These are phyloP conservation scores for Elongisporangium undulatum DNA, from an alignment of 352 stramenopile genomes.

Conservation along the genomic window DNA sequence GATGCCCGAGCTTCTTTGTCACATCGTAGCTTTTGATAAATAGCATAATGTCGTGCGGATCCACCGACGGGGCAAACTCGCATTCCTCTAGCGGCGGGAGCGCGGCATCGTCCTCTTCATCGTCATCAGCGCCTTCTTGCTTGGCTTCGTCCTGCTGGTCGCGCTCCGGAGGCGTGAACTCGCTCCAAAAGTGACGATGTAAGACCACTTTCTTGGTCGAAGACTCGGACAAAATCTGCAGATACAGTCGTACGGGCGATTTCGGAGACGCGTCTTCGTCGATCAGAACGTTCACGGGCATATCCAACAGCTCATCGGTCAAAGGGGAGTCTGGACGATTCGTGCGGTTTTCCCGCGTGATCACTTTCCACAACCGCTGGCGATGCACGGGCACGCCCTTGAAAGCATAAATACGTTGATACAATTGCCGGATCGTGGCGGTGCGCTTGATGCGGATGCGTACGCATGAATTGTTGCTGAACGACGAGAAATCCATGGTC, in stretches of 20 bases:
- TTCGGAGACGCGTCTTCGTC: slow-evolving; percentile 73
- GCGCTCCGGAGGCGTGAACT: slow-evolving; percentile 44
- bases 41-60: slow-evolving; percentile 59
- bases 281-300: slow-evolving; percentile 53
- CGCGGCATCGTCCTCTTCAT: slow-evolving; percentile 8
- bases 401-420: slow-evolving; percentile 49
- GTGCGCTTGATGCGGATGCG: slow-evolving; percentile 64
- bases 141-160: slow-evolving; percentile 13
- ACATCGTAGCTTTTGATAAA: slow-evolving; percentile 86
- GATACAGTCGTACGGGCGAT: slow-evolving; percentile 58
- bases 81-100: slow-evolving; percentile 7
- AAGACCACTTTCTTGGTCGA: slow-evolving; percentile 15
- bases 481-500: slow-evolving; percentile 71
- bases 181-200: slow-evolving; percentile 51
- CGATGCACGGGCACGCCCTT: slow-evolving; percentile 59
- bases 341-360: slow-evolving; percentile 81
- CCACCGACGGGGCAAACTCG: slow-evolving; percentile 11
- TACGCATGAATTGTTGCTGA: slow-evolving; percentile 54
- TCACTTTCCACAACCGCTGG: slow-evolving; percentile 82
- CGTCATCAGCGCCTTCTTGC: slow-evolving; percentile 11
- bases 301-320: slow-evolving; percentile 29
- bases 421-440: slow-evolving; percentile 59
- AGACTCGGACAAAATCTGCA: slow-evolving; percentile 54
- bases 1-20: slow-evolving; percentile 46
- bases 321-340: slow-evolving; percentile 65